Base-by-base conservation (phyloP, 352 stramenopile genomes). In the Pelagophyceae sp. region DNA sequence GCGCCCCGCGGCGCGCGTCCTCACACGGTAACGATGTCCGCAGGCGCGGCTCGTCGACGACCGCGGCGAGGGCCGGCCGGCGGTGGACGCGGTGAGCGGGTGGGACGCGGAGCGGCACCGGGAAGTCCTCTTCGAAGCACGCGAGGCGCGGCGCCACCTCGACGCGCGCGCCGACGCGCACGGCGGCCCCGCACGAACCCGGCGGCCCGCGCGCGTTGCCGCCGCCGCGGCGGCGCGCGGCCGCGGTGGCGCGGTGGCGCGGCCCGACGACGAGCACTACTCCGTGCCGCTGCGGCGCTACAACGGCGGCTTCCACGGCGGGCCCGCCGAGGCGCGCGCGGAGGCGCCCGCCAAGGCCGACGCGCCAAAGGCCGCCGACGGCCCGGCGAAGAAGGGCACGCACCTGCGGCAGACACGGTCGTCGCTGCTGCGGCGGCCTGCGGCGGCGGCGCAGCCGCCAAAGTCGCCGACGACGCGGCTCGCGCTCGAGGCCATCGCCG, bases 251-350 rank as follows among this genome's bases (percentile, higher is more conserved):
- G 15, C 60, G 11, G 60, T 35, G 11, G 11, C 11, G 11, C 11
- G 60, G 11, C 11, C 25, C 11, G 60, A 67, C 11, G 60, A 11
- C 64, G 64, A 38, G 3, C 20, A 72, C 31, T 72, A 72, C 64
- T 25, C 64, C 19, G 64, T 72, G 6, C 31, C 20, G 20, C 64
- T 72, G 19, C 31, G 64, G 64, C 64, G 64, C 3, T 72, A 72
- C 32, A 19, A 31, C 23, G 64, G 64, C 64, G 64, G 64, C 32
- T 72, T 33, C 64, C 64, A 72, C 64, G 64, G 64, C 31, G 64
- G 29, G 6, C 32, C 20, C 19, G 6, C 29, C 19, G 64, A 38
- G 32, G 11, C 6, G 64, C 19, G 19, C 11, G 3, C 3, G 64
- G 32, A 19, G 11, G 64, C 32, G 19, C 3, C 11, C 19, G 35